Percentiles rank a stretch among this genome's conserved stretches.
phyloP scores from a whole-genome alignment of 352 stramenopile genomes.

The Globisporangium abappressorium region DNA sequence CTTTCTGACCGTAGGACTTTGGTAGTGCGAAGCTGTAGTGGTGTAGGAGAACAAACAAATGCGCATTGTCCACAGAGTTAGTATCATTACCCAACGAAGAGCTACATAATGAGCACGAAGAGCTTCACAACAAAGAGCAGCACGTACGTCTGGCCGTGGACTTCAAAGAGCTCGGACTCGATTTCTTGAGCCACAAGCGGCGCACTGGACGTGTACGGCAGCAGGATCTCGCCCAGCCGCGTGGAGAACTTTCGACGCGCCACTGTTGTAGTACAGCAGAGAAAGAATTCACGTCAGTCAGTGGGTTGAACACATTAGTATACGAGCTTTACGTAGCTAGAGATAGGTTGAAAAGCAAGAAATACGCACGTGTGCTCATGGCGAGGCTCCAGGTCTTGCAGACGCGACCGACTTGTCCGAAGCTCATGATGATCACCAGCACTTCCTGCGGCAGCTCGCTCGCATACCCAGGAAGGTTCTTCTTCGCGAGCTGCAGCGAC shows the following conservation, averaged over 20 bases:
- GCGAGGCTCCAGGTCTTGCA: slow-evolving; percentile 83
- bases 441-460: slow-evolving; percentile 70
- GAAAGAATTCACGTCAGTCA: not conserved
- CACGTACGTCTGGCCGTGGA: slow-evolving; percentile 49
- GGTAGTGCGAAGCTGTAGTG: slow-evolving; percentile 51
- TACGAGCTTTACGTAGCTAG: not conserved
- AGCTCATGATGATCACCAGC: slow-evolving; percentile 65
- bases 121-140: not conserved
- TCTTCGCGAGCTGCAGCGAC: slow-evolving; percentile 16
- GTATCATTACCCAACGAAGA: not conserved
- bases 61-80: not conserved
- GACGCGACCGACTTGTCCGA: slow-evolving; percentile 67
- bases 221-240: slow-evolving; percentile 52
- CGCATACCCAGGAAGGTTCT: slow-evolving; percentile 15
- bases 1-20: slow-evolving; percentile 80
- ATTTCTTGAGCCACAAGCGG: slow-evolving; percentile 49
- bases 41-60: not conserved
- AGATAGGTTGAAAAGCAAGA: not conserved
- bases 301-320: not conserved
- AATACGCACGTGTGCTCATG: slow-evolving; percentile 42
- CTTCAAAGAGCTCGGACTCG: slow-evolving; percentile 54
- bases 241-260: slow-evolving; percentile 59
- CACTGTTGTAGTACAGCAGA: slow-evolving; percentile 23
- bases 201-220: slow-evolving; percentile 43
- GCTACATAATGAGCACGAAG: not conserved